These are phyloP conservation scores for Alternaria solani DNA, from an alignment of 2,329 filamentous ascomycete genomes.

Conservation along the genomic window DNA sequence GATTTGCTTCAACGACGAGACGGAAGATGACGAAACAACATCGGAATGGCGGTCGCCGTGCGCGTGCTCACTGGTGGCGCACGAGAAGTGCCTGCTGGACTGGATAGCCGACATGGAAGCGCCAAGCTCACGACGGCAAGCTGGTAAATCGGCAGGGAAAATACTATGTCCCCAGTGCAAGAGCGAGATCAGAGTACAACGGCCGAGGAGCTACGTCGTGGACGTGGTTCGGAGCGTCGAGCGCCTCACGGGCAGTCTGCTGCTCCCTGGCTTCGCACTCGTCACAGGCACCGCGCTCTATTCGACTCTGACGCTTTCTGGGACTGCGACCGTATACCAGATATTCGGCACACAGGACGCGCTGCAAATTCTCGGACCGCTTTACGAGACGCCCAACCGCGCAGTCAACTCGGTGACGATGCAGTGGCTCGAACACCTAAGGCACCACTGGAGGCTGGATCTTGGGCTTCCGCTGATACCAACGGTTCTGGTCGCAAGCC, in stretches of 20 bases:
- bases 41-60: conserved; percentile 86
- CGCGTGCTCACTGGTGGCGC: conserved; percentile 87
- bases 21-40: conserved; percentile 67
- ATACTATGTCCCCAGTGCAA: conserved; percentile 92
- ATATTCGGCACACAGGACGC: conserved; percentile 72
- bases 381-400: conserved; percentile 47
- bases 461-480: conserved; percentile 73
- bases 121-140: conserved; percentile 61
- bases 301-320: conserved; percentile 62
- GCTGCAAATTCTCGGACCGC: conserved; percentile 59
- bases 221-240: conserved; percentile 69
- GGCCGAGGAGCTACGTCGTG: conserved; percentile 77
- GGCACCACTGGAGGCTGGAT: conserved; percentile 60
- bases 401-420: conserved; percentile 43
- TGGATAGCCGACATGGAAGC: conserved; percentile 93
- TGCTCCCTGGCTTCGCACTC: conserved; percentile 70
- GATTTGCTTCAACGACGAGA: conserved; percentile 74
- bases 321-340: conserved; percentile 69
- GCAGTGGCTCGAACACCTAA: conserved; percentile 37
- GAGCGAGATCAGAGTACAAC: conserved; percentile 75
- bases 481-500: conserved; percentile 71
- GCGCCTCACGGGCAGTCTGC: conserved; percentile 63
- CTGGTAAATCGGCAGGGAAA: conserved; percentile 59
- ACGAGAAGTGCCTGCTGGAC: conserved; percentile 86
- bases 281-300: conserved; percentile 58